These are phyloP conservation scores for Cyathus striatus DNA, from an alignment of 768 basidiomycete species.

Conservation along the genomic window DNA sequence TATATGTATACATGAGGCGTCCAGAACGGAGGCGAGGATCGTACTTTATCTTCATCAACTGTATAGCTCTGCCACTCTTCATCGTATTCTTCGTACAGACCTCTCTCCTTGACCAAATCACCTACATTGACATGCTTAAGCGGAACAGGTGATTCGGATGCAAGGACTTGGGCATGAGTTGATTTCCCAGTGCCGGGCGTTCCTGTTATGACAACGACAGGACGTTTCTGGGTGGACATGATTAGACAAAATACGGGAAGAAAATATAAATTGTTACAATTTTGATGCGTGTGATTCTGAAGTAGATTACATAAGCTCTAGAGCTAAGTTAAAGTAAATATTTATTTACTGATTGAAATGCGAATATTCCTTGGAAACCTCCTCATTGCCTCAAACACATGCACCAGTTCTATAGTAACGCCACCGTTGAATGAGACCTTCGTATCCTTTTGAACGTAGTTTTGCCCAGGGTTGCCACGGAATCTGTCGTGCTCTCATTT, in stretches of 20 bases:
- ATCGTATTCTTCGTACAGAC: constrained; percentile 80
- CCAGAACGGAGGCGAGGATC: constrained; percentile 12
- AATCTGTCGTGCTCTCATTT: too few species aligned
- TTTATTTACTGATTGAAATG: background rate
- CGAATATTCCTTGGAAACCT: too few species aligned
- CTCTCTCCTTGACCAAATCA: constrained; percentile 81
- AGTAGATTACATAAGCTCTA: background rate
- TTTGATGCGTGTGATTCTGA: background rate
- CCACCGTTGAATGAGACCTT: too few species aligned
- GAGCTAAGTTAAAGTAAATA: background rate
- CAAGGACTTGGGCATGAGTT: constrained; percentile 84
- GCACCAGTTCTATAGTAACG: too few species aligned
- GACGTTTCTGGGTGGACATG: constrained; percentile 23
- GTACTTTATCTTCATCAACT: constrained; percentile 94
- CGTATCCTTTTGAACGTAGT: too few species aligned
- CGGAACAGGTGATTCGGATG: constrained; percentile 61
- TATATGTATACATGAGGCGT: constrained; percentile 6
- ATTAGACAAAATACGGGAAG: constrained; percentile 8
- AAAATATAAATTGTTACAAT: constrained; percentile 7
- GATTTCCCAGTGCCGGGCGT: constrained; percentile 97
- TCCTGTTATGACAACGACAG: constrained; percentile 82
- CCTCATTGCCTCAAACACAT: too few species aligned
- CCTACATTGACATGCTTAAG: constrained; percentile 86
- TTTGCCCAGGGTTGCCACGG: too few species aligned
- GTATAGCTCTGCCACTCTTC: constrained; percentile 94